Percentiles rank a stretch among this genome's conserved stretches.
Evolutionary conservation across 176 grass and related monocot genomes (phyloP).

Genomic region (Oryza glumipatula): DNA sequence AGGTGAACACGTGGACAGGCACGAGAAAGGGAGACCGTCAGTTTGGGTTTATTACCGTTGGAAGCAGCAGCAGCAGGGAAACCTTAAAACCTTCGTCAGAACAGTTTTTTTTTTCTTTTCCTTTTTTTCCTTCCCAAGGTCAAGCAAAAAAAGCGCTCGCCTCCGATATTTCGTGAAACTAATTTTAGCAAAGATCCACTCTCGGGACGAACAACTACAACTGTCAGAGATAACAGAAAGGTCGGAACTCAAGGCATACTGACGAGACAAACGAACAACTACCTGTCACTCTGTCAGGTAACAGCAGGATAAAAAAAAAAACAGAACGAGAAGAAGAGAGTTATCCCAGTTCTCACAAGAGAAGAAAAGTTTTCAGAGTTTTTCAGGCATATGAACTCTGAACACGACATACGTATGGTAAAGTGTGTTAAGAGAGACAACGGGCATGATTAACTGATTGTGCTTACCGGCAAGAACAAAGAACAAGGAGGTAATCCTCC

Average conservation of each 20-base stretch:
- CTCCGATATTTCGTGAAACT: neutral
- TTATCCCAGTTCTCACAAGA: neutral
- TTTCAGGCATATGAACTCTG: neutral
- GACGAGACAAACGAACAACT: neutral
- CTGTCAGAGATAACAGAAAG: constrained; percentile 17
- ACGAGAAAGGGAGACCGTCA: constrained; percentile 39
- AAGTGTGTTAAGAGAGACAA: too few species aligned
- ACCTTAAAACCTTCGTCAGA: constrained; percentile 43
- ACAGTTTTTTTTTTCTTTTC: neutral
- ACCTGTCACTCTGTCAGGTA: neutral
- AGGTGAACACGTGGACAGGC: constrained; percentile 36
- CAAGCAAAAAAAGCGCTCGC: neutral
- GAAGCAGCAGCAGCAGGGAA: constrained; percentile 4
- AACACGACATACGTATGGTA: neutral
- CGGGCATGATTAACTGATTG: neutral
- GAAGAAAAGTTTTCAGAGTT: neutral
- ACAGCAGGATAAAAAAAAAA: neutral
- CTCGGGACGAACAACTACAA: constrained; percentile 14
- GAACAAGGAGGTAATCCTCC: constrained; percentile 13
- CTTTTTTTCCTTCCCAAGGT: constrained; percentile 28
- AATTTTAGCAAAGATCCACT: constrained; percentile 54
- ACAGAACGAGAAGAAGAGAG: neutral
- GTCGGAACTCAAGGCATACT: neutral
- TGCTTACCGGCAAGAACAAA: neutral
- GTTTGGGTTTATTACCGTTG: constrained; percentile 53